phyloP scores from a whole-genome alignment of 352 stramenopile genomes.

The Elongisporangium senticosum region DNA sequence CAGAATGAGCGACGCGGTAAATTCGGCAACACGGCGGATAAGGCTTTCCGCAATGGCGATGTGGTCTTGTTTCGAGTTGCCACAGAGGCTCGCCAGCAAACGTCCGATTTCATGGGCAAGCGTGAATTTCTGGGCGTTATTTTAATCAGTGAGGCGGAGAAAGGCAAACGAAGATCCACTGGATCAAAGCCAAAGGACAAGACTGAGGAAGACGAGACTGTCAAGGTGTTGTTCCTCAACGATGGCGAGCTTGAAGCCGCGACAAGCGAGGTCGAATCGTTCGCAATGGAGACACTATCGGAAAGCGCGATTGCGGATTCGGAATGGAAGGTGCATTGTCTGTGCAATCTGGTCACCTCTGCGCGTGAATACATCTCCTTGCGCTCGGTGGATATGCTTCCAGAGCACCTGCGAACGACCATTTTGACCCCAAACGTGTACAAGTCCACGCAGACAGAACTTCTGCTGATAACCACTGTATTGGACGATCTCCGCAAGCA shows the following conservation, averaged over 20 bases:
- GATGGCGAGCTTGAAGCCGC: conserved; percentile 70
- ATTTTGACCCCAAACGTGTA: conserved; percentile 77
- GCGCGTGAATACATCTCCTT: conserved; percentile 80
- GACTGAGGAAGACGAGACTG: conserved; percentile 51
- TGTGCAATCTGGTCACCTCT: conserved; percentile 76
- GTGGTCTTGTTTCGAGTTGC: conserved; percentile 53
- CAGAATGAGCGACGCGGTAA: conserved; percentile 15
- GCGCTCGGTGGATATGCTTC: conserved; percentile 79
- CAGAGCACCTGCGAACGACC: conserved; percentile 67
- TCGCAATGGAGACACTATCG: conserved; percentile 62
- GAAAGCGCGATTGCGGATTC: conserved; percentile 56
- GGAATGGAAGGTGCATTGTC: conserved; percentile 72
- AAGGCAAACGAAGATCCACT: conserved; percentile 40
- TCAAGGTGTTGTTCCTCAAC: conserved; percentile 77
- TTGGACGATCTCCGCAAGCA: conserved; percentile 52
- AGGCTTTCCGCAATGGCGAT: conserved; percentile 77
- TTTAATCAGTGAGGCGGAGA: conserved; percentile 70
- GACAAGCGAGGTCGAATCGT: conserved; percentile 49
- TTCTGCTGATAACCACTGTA: conserved; percentile 56
- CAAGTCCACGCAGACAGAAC: conserved; percentile 73
- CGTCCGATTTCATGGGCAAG: conserved; percentile 34
- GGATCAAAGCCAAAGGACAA: conserved; percentile 30
- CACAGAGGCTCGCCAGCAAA: conserved; percentile 13
- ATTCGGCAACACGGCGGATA: conserved; percentile 32
- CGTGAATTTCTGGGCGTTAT: conserved; percentile 71